Evolutionary conservation across 352 stramenopile species (phyloP).

Genomic region (Phytophthora multivora): DNA sequence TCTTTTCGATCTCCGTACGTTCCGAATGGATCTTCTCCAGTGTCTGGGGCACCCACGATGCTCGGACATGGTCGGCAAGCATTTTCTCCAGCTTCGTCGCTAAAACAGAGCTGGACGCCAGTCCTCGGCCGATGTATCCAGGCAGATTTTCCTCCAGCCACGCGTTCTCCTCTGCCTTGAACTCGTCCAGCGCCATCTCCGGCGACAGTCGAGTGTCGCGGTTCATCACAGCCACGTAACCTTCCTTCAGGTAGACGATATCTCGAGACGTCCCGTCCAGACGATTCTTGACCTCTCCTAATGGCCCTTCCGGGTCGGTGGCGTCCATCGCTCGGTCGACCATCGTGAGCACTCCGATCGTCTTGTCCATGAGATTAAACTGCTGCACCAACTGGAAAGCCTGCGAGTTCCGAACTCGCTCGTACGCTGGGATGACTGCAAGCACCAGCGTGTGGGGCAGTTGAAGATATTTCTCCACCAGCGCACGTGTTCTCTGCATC

Average conservation of each 20-base stretch:
- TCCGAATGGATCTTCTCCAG: neutral
- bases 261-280: slow-evolving; percentile 37
- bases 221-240: slow-evolving; percentile 48
- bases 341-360: slow-evolving; percentile 55
- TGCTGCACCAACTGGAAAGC: slow-evolving; percentile 54
- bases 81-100: slow-evolving; percentile 4
- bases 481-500: slow-evolving; percentile 41
- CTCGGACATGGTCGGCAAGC: neutral
- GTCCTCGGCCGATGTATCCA: slow-evolving; percentile 25
- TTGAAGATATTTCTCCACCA: slow-evolving; percentile 44
- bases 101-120: slow-evolving; percentile 37
- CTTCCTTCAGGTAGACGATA: slow-evolving; percentile 40
- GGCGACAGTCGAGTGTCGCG: slow-evolving; percentile 30
- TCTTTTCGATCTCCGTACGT: neutral
- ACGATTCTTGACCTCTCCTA: slow-evolving; percentile 31
- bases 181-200: slow-evolving; percentile 25
- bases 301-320: slow-evolving; percentile 28
- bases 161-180: slow-evolving; percentile 30
- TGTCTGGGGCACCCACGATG: no score
- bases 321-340: slow-evolving; percentile 37
- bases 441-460: slow-evolving; percentile 48
- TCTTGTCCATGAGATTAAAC: slow-evolving; percentile 37
- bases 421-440: slow-evolving; percentile 40
- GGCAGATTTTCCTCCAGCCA: slow-evolving; percentile 38
- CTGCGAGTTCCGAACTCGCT: slow-evolving; percentile 46